phyloP scores from a whole-genome alignment of 2,329 filamentous ascomycete genomes.

The Verticillium dahliae region DNA sequence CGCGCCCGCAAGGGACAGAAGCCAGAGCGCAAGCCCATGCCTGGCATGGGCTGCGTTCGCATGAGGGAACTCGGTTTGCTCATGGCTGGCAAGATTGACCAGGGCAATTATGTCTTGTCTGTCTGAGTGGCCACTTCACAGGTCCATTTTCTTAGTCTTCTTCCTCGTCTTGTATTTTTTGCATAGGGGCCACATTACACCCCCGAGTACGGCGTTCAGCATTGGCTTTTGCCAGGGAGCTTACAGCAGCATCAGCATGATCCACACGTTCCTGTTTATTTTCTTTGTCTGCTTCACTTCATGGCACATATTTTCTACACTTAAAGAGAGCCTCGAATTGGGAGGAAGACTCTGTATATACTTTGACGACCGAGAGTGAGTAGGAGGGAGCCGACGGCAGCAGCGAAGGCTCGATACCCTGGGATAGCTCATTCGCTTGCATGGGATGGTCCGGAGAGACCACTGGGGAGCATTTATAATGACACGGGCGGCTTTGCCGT shows the following conservation, averaged over 20 bases:
- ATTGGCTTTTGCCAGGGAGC: conserved; percentile 9
- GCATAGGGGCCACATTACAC: neutral
- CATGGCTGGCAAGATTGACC: conserved; percentile 73
- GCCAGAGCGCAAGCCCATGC: conserved; percentile 59
- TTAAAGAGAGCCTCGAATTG: neutral
- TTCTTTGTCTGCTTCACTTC: conserved; percentile 13
- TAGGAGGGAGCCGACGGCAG: neutral
- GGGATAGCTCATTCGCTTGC: neutral
- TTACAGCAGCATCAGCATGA: conserved; percentile 14
- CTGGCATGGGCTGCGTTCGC: conserved; percentile 82
- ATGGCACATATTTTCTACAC: conserved; percentile 5
- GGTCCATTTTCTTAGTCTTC: conserved; percentile 4
- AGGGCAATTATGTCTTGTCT: conserved; percentile 71
- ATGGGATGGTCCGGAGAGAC: neutral
- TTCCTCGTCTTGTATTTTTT: neutral
- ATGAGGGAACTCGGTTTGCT: conserved; percentile 84
- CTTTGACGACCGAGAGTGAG: neutral
- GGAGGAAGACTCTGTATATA: neutral
- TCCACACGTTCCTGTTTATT: conserved; percentile 13
- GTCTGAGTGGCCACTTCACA: conserved; percentile 36
- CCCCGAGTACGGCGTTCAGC: conserved; percentile 7
- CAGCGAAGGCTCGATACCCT: neutral
- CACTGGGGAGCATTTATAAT: neutral
- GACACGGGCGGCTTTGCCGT: neutral
- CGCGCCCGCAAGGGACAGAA: conserved; percentile 66